These are phyloP conservation scores for Plasmodium inui DNA, from an alignment of 169 alveolate genomes.

Conservation along the genomic window DNA sequence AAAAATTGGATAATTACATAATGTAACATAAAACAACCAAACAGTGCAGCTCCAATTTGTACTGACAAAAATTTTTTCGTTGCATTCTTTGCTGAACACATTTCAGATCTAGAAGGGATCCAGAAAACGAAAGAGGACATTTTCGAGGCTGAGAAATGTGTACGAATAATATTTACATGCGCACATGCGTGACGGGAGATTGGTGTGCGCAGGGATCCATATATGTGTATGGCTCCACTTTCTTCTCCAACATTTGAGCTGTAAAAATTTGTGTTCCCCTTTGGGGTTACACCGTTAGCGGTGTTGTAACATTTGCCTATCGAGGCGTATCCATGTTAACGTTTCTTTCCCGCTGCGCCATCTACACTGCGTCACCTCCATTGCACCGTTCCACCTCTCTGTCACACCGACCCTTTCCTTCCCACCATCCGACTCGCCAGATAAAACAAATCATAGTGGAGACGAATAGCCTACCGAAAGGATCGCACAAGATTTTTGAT, in stretches of 20 bases:
- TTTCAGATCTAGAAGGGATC: slow-evolving; percentile 43
- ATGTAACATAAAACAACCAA: not conserved
- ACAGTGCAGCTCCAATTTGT: not conserved
- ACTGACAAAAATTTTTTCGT: not conserved
- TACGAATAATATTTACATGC: slow-evolving; percentile 14
- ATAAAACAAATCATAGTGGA: slow-evolving; percentile 61
- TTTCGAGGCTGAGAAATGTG: slow-evolving; percentile 75
- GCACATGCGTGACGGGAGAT: not conserved
- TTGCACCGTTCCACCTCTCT: not conserved
- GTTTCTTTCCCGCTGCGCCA: not conserved
- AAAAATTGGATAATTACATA: slow-evolving; percentile 10
- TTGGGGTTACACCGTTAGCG: not conserved
- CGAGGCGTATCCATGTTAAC: not conserved
- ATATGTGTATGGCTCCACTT: not conserved
- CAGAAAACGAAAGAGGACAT: slow-evolving; percentile 35
- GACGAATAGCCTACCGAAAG: slow-evolving; percentile 67
- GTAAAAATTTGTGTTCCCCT: not conserved
- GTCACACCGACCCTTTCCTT: not conserved
- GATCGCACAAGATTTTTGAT: slow-evolving; percentile 57
- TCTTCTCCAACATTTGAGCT: not conserved
- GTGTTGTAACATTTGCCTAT: not conserved
- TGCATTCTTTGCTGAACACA: not conserved
- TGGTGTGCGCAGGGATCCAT: not conserved
- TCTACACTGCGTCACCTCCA: not conserved
- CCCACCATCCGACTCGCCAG: not conserved